These are phyloP conservation scores for Arabis alpina DNA, from an alignment of 345 rosid genomes.

Conservation along the genomic window DNA sequence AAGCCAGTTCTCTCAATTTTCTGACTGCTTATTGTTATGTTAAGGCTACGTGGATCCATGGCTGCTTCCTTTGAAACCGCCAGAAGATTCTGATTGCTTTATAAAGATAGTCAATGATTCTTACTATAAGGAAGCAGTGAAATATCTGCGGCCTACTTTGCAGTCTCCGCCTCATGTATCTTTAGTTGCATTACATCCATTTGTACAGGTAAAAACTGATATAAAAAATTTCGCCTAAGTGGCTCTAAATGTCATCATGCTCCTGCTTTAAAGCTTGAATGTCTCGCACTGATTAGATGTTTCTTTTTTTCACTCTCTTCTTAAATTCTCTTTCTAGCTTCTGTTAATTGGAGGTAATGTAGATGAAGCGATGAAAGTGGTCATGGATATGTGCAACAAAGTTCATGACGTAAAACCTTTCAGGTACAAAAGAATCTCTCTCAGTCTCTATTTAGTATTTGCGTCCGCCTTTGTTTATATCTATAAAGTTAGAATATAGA, in stretches of 20 bases:
- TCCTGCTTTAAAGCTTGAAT: too few species aligned
- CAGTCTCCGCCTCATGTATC: slow-evolving; percentile 44
- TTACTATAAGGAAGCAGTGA: slow-evolving; percentile 65
- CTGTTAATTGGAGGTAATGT: slow-evolving; percentile 70
- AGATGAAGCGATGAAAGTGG: slow-evolving; percentile 61
- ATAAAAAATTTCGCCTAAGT: neutral
- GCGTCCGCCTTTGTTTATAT: too few species aligned
- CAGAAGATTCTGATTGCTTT: slow-evolving; percentile 49
- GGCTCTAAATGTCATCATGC: slow-evolving; percentile 17
- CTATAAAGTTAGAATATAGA: slow-evolving; percentile 9
- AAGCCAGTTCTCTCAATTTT: slow-evolving; percentile 8
- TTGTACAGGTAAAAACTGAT: slow-evolving; percentile 64
- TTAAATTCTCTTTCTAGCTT: slow-evolving; percentile 50
- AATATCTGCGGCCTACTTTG: slow-evolving; percentile 56
- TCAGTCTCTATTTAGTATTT: slow-evolving; percentile 8
- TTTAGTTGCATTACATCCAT: slow-evolving; percentile 71
- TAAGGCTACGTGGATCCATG: slow-evolving; percentile 66
- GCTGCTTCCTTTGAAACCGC: slow-evolving; percentile 70
- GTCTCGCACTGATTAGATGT: slow-evolving; percentile 12
- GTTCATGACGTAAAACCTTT: slow-evolving; percentile 53
- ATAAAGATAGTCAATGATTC: slow-evolving; percentile 45
- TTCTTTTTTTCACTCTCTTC: neutral
- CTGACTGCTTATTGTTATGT: slow-evolving; percentile 14
- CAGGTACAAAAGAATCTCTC: slow-evolving; percentile 51
- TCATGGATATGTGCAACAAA: slow-evolving; percentile 56